A percentile compares a stretch with the other conserved stretches of the same genome.
Evolutionary conservation across 129 eudicot species (phyloP).

Genomic region (Kitagawia praeruptora): DNA sequence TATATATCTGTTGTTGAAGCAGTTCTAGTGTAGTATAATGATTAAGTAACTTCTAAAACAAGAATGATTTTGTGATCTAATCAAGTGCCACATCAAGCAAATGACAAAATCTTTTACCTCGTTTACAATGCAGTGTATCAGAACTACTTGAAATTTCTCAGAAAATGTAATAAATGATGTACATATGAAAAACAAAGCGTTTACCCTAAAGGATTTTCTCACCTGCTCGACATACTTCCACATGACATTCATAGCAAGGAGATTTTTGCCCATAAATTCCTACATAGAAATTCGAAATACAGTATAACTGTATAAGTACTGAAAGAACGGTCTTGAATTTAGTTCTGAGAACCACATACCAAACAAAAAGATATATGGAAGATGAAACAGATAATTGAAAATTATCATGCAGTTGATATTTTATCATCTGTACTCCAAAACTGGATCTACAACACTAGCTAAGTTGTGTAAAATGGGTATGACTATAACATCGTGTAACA

Average conservation of each 20-base stretch:
- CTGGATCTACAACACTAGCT: not conserved
- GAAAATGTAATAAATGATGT: not conserved
- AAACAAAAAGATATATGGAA: not conserved
- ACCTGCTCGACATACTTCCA: slow-evolving; percentile 94
- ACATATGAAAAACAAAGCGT: slow-evolving; percentile 1
- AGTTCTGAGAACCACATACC: not conserved
- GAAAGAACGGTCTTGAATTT: not conserved
- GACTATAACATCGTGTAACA: not conserved
- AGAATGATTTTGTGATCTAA: not conserved
- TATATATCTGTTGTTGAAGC: not conserved
- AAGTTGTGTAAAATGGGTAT: not conserved
- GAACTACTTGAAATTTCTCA: not conserved
- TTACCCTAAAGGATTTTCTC: slow-evolving; percentile 8
- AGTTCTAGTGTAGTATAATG: no score
- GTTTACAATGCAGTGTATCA: not conserved
- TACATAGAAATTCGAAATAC: slow-evolving; percentile 20
- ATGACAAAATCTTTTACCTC: not conserved
- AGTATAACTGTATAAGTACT: not conserved
- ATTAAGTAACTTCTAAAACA: no score
- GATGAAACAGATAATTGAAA: not conserved
- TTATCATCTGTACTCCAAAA: not conserved
- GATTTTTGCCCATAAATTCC: slow-evolving; percentile 99
- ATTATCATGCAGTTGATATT: not conserved
- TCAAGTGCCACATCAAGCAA: not conserved
- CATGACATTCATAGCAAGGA: slow-evolving; percentile 98